A percentile compares a stretch with the other conserved stretches of the same genome.
Evolutionary conservation across 2,329 filamentous ascomycete species (phyloP).

Genomic region (Rhynchosporium graminicola): DNA sequence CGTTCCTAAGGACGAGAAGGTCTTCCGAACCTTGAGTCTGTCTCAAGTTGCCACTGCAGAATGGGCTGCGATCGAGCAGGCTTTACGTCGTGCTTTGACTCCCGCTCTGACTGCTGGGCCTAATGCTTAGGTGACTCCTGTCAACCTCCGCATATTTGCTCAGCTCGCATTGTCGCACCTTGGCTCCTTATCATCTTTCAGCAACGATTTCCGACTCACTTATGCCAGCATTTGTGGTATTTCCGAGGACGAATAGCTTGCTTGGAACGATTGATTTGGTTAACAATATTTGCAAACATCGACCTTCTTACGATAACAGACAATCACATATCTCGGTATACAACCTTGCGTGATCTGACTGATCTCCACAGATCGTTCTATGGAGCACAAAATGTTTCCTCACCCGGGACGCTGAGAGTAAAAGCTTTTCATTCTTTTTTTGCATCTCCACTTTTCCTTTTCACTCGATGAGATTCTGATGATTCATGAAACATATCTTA

Average conservation of each 20-base stretch:
- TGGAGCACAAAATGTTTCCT: constrained; percentile 12
- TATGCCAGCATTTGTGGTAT: background rate
- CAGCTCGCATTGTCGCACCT: background rate
- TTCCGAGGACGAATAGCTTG: background rate
- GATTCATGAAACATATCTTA: constrained; percentile 26
- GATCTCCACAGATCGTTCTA: background rate
- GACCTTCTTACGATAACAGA: constrained; percentile 11
- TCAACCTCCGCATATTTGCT: background rate
- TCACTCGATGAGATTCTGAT: constrained; percentile 19
- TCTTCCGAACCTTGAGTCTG: constrained; percentile 49
- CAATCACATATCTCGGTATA: constrained; percentile 11
- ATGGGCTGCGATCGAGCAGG: constrained; percentile 51
- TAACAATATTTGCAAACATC: constrained; percentile 4
- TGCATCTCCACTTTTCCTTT: background rate
- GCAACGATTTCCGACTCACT: constrained; percentile 3
- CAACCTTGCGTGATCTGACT: constrained; percentile 1
- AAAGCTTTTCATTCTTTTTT: background rate
- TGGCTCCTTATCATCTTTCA: constrained; percentile 10
- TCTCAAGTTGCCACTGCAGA: constrained; percentile 49
- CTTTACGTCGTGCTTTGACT: constrained; percentile 43
- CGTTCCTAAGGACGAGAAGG: constrained; percentile 38
- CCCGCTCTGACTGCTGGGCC: constrained; percentile 20
- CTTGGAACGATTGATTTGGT: constrained; percentile 8
- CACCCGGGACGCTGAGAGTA: background rate
- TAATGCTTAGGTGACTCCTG: background rate